Evolutionary conservation across 225 moss, liverwort and hornwort species (phyloP).

Genomic region (Ulota crispa): DNA sequence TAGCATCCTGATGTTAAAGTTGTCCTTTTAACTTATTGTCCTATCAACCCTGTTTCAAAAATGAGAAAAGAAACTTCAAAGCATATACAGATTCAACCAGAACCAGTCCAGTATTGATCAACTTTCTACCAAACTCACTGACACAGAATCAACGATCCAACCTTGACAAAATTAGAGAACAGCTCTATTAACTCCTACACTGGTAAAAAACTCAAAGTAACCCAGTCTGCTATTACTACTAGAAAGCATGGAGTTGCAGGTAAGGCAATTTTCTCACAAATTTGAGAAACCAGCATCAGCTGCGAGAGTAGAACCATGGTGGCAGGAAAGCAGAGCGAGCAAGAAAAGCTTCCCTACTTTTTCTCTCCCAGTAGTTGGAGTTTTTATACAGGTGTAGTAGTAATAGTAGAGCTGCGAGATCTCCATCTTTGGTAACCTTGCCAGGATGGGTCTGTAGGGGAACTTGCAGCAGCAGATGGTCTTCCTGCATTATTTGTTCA

Average conservation of each 20-base stretch:
- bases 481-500: constrained; percentile 24
- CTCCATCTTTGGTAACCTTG: constrained; percentile 61
- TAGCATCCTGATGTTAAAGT: no score
- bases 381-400: neutral
- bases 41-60: no score
- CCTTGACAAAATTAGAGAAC: no score
- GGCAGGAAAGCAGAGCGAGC: neutral
- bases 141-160: no score
- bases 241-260: neutral
- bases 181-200: no score
- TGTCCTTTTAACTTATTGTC: no score
- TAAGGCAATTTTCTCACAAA: neutral
- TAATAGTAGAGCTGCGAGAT: constrained; percentile 39
- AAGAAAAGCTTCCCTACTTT: neutral
- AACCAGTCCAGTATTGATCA: no score
- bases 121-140: no score
- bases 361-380: neutral
- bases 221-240: no score
- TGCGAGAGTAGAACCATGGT: neutral
- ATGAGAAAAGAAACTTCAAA: no score
- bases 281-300: neutral
- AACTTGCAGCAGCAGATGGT: constrained; percentile 33
- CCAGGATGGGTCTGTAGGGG: constrained; percentile 52
- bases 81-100: no score
- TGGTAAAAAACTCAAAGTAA: no score